phyloP scores from a whole-genome alignment of 768 basidiomycete species.

The Suillus weaverae region DNA sequence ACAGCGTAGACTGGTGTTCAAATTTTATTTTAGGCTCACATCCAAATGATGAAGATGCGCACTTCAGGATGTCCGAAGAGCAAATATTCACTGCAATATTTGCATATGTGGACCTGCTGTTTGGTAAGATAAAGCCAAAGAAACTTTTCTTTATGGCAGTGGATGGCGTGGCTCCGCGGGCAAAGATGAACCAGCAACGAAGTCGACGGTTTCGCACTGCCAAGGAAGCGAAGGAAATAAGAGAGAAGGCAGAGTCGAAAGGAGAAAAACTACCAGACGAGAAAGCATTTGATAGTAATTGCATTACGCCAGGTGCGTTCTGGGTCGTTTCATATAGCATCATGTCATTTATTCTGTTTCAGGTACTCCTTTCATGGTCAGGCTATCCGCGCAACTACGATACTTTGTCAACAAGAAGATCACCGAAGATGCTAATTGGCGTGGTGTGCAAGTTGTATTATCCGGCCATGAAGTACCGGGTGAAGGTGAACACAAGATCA shows the following conservation, averaged over 20 bases:
- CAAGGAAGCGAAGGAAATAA: conserved; percentile 84
- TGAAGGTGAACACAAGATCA: conserved; percentile 99
- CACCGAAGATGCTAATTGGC: conserved; percentile 94
- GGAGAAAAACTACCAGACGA: conserved; percentile 91
- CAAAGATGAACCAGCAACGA: conserved; percentile 99
- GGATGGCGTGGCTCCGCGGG: conserved; percentile 94
- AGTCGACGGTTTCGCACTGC: conserved; percentile 92
- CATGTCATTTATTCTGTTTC: not conserved
- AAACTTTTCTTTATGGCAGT: conserved; percentile 99
- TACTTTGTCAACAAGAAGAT: conserved; percentile 99
- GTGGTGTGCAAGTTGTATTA: conserved; percentile 86
- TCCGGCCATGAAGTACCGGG: conserved; percentile 98
- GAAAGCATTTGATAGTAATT: conserved; percentile 98
- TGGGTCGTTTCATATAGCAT: not conserved
- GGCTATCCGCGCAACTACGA: conserved; percentile 85
- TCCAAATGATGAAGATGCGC: conserved; percentile 94
- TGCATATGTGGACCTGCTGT: conserved; percentile 94
- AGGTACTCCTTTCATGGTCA: conserved; percentile 96
- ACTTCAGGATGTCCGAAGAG: conserved; percentile 94
- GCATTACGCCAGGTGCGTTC: conserved; percentile 90
- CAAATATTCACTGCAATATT: conserved; percentile 98
- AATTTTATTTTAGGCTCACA: conserved; percentile 64
- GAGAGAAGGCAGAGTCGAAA: conserved; percentile 83
- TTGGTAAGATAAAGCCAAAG: conserved; percentile 96
- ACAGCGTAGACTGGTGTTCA: not conserved